Evolutionary conservation across 2,329 filamentous ascomycete species (phyloP), one percentile per base, ranked within the genome.

Genomic region (Botrytis deweyae): DNA sequence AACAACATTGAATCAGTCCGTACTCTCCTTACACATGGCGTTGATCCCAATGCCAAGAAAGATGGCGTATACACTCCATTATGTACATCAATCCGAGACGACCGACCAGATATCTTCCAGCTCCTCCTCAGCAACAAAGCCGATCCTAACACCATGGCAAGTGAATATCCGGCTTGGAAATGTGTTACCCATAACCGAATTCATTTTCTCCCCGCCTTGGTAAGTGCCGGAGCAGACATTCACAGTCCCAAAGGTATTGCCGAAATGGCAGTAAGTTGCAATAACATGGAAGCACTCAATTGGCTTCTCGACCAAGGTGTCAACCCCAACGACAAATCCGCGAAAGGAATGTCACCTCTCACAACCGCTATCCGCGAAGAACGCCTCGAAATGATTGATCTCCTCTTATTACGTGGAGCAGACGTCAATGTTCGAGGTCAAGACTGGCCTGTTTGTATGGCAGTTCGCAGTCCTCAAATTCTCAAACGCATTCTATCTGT

Each of bases 401-500:
- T 87, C 18, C 84, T 92, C 1, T 84, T 91, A 10, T 80, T 83
- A 5, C 85, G 87, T 42, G 89, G 89, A 18, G 90, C 89, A 0
- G 88, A 91, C 75, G 88, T 90, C 7, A 87, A 88, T 72, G 82
- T 91, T 29, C 86, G 90, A 22, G 90, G 90, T 49, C 85, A 91
- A 78, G 89, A 92, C 79, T 93, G 91, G 91, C 91, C 91, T 0
- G 85, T 92, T 18, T 90, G 87, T 80, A 90, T 93, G 88, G 90
- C 91, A 0, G 89, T 92, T 68, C 85, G 85, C 74, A 86, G 88
- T 52, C 90, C 91, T 0, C 80, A 81, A 0, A 87, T 93, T 62
- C 85, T 92, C 18, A 85, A 86, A 77, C 87, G 86, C 70, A 84
- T 93, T 1, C 84, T 92, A 0, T 84, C 86, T 0, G 84, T 86